phyloP scores from a whole-genome alignment of 1,284 basidiomycete species.

The Schizophyllum amplum region DNA sequence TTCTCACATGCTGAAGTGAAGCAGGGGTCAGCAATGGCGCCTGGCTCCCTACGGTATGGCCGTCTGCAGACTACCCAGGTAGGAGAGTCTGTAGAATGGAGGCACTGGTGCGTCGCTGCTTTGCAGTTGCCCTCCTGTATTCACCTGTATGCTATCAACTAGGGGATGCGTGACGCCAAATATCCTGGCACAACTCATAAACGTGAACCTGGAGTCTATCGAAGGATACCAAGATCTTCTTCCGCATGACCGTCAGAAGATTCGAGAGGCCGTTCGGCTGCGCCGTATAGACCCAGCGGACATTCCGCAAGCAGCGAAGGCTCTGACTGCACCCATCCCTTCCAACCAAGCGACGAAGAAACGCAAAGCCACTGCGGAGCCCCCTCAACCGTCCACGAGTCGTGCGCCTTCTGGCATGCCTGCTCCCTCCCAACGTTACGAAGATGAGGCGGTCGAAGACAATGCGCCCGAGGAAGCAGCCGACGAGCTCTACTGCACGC shows the following conservation, averaged over 20 bases:
- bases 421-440: conserved; percentile 10
- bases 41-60: conserved; percentile 59
- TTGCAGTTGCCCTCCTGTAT: conserved; percentile 1
- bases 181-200: conserved; percentile 43
- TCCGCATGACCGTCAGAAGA: conserved; percentile 49
- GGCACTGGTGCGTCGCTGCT: conserved; percentile 51
- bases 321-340: conserved; percentile 3
- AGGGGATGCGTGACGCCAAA: conserved; percentile 67
- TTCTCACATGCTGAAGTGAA: conserved; percentile 3
- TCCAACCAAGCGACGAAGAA: conserved; percentile 1
- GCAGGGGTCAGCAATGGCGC: conserved; percentile 40
- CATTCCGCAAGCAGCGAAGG: conserved; percentile 35
- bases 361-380: conserved; percentile 6
- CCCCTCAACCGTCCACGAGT: background rate
- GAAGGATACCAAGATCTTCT: conserved; percentile 49
- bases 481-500: conserved; percentile 60
- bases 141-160: conserved; percentile 4
- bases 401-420: background rate
- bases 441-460: conserved; percentile 36
- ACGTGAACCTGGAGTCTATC: conserved; percentile 32
- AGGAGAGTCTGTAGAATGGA: conserved; percentile 61
- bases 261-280: conserved; percentile 45
- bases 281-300: conserved; percentile 48
- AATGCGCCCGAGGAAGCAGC: conserved; percentile 33
- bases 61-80: conserved; percentile 33